A percentile compares a stretch with the other conserved stretches of the same genome.
phyloP scores from a whole-genome alignment of 1,284 basidiomycete genomes.

The Leccinum pallidistipes region DNA sequence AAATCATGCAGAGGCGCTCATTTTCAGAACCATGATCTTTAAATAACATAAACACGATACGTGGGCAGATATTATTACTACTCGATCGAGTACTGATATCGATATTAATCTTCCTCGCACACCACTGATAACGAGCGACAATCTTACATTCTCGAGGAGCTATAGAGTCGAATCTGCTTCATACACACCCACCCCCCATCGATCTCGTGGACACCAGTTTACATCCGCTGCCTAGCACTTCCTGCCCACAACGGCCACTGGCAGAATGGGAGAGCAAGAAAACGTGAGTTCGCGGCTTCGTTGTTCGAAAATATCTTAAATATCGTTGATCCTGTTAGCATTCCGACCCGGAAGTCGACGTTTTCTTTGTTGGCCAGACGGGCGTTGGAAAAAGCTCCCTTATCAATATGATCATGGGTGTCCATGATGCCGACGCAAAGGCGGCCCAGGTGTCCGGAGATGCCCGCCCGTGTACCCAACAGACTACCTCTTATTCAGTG shows the following conservation, averaged over 20 bases:
- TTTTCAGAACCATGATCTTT: conserved; percentile 7
- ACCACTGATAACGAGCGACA: neutral
- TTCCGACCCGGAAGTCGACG: conserved; percentile 13
- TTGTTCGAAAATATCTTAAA: conserved; percentile 4
- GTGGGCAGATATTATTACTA: neutral
- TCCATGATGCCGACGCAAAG: conserved; percentile 1
- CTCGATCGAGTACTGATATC: conserved; percentile 18
- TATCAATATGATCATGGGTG: conserved; percentile 26
- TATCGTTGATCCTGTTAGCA: conserved; percentile 5
- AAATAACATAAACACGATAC: conserved; percentile 4
- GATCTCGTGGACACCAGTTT: neutral
- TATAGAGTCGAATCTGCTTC: neutral
- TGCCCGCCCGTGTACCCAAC: conserved; percentile 21
- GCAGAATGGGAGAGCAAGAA: conserved; percentile 13
- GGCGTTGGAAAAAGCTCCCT: conserved; percentile 30
- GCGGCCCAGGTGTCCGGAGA: conserved; percentile 23
- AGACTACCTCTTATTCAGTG: conserved; percentile 11
- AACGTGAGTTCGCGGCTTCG: conserved; percentile 15
- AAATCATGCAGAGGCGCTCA: neutral
- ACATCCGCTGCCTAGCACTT: neutral
- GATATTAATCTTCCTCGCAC: conserved; percentile 31
- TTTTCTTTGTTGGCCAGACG: conserved; percentile 28
- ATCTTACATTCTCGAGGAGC: neutral
- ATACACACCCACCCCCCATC: conserved; percentile 4
- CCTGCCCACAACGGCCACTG: neutral